A percentile compares a stretch with the other conserved stretches of the same genome.
These are phyloP conservation scores for Penicillium waksmanii DNA, from an alignment of 495 filamentous ascomycete species.

Conservation along the genomic window DNA sequence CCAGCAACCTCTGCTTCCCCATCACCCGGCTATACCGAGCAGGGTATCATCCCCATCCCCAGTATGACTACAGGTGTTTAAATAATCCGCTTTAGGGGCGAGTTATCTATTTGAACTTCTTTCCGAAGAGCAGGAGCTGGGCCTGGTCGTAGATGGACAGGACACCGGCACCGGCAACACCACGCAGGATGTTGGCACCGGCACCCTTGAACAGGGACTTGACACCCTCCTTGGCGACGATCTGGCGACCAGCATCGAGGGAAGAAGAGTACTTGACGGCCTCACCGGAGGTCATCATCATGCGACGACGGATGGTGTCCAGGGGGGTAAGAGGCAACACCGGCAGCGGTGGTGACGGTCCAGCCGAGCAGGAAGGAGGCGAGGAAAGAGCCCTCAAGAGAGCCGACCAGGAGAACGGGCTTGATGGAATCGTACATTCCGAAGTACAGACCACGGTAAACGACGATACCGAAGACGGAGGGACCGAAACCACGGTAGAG, in stretches of 20 bases:
- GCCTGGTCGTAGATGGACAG: slow-evolving; percentile 99
- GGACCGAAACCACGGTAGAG: slow-evolving; percentile 99
- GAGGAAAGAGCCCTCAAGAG: slow-evolving; percentile 96
- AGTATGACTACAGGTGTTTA: slow-evolving; percentile 32
- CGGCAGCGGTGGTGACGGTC: slow-evolving; percentile 99
- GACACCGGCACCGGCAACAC: slow-evolving; percentile 99
- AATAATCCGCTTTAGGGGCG: slow-evolving; percentile 23
- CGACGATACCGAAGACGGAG: slow-evolving; percentile 96
- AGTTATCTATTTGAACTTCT: slow-evolving; percentile 89
- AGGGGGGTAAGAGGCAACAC: slow-evolving; percentile 99
- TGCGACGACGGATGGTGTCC: slow-evolving; percentile 99
- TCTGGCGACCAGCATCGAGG: slow-evolving; percentile 91
- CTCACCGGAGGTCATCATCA: slow-evolving; percentile 98
- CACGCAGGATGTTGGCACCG: slow-evolving; percentile 99
- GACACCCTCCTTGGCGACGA: slow-evolving; percentile 94
- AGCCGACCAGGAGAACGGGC: slow-evolving; percentile 90
- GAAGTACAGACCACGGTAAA: slow-evolving; percentile 99
- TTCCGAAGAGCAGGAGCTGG: slow-evolving; percentile 98
- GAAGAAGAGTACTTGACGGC: slow-evolving; percentile 99
- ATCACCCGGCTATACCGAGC: slow-evolving; percentile 31
- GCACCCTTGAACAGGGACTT: slow-evolving; percentile 99
- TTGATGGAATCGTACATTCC: slow-evolving; percentile 99
- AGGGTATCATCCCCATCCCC: slow-evolving; percentile 41
- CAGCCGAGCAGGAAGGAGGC: slow-evolving; percentile 98
- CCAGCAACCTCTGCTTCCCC: slow-evolving; percentile 38